phyloP scores from a whole-genome alignment of 257 asterid genomes.

The Gynochthodes officinalis region DNA sequence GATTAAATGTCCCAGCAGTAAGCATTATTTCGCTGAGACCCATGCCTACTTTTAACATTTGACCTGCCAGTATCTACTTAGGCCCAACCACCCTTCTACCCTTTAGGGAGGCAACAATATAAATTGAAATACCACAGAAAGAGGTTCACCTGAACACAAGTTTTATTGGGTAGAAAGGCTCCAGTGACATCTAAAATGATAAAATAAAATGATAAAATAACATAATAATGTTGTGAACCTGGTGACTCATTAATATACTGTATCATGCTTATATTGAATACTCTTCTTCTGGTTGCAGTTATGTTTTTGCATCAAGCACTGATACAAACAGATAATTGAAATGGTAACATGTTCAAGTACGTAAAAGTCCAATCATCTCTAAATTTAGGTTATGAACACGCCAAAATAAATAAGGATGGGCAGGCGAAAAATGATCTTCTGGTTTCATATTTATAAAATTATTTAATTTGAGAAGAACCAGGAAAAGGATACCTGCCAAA shows the following conservation, averaged over 20 bases:
- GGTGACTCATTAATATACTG: background rate
- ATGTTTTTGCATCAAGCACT: too few species aligned
- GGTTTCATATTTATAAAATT: background rate
- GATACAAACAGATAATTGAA: background rate
- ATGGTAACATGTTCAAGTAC: background rate
- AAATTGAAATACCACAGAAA: too few species aligned
- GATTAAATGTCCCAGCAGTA: background rate
- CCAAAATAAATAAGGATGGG: background rate
- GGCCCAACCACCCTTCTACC: background rate
- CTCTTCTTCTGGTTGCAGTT: background rate
- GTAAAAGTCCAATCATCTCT: background rate
- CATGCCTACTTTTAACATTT: background rate
- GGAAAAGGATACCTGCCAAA: conserved; percentile 71
- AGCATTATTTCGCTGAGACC: background rate
- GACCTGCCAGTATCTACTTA: background rate
- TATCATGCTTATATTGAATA: background rate
- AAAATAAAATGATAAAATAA: background rate
- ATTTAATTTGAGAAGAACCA: background rate
- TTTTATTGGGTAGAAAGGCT: background rate
- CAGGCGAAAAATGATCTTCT: background rate
- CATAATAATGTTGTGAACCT: background rate
- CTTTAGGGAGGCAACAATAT: too few species aligned
- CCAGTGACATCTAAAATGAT: background rate
- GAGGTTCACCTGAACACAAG: background rate
- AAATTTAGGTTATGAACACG: background rate